Conservation (phyloP, 306 rosid species). For the Rosa chinensis region DNA sequence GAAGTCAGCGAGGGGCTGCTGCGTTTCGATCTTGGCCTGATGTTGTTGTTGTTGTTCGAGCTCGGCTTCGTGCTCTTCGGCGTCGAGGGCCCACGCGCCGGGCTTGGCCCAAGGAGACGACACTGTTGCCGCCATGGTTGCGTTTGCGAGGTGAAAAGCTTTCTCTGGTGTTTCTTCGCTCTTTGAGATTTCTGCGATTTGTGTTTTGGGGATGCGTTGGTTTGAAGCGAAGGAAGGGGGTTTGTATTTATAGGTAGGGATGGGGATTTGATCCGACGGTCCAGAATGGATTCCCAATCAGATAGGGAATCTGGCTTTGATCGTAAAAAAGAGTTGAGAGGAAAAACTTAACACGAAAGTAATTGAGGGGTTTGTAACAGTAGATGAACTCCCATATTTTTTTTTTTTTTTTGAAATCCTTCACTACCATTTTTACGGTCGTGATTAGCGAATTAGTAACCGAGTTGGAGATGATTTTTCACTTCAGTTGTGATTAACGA, state of each 20-base stretch:
- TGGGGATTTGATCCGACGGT: slow-evolving; percentile 26
- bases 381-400: no score
- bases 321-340: not conserved
- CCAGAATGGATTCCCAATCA: slow-evolving; percentile 10
- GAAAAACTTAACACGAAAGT: not conserved
- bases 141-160: not conserved
- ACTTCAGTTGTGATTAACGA: not conserved
- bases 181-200: not conserved
- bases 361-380: not conserved
- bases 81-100: slow-evolving; percentile 93
- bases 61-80: slow-evolving; percentile 74
- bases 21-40: not conserved
- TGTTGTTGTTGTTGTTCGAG: slow-evolving; percentile 47
- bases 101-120: slow-evolving; percentile 92
- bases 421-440: no score
- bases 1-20: slow-evolving; percentile 53
- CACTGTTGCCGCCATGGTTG: slow-evolving; percentile 81
- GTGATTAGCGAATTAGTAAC: not conserved
- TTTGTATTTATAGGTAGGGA: not conserved
- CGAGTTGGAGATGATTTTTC: not conserved
- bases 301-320: not conserved
- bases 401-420: no score
- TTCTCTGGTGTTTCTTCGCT: not conserved
- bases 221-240: not conserved
- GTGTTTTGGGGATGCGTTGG: slow-evolving; percentile 31